These are phyloP conservation scores for Catunica adiposa DNA, from an alignment of 2,329 filamentous ascomycete species.

Conservation along the genomic window DNA sequence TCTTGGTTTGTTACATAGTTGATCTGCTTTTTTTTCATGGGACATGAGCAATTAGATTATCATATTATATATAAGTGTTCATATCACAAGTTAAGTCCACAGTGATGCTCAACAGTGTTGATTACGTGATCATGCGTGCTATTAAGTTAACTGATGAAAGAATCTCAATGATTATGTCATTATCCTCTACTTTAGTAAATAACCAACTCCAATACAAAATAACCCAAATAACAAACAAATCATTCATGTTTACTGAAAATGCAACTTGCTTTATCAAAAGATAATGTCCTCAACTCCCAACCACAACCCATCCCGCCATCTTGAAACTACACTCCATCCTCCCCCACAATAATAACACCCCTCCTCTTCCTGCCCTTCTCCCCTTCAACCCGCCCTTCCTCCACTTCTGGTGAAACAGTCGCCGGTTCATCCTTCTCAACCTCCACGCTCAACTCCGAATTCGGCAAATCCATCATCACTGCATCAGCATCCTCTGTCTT, in stretches of 20 bases:
- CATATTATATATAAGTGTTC: not conserved
- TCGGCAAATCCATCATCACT: slow-evolving; percentile 5
- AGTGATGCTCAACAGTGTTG: no score
- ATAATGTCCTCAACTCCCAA: not conserved
- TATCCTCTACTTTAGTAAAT: no score
- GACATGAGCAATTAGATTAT: not conserved
- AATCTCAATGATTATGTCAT: no score
- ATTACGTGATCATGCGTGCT: no score
- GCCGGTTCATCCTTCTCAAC: slow-evolving; percentile 4
- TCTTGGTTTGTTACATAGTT: no score
- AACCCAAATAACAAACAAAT: no score
- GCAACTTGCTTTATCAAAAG: not conserved
- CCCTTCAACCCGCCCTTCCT: not conserved
- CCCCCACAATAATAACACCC: not conserved
- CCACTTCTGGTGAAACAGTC: slow-evolving; percentile 4
- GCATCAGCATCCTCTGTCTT: not conserved
- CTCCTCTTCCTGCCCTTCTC: not conserved
- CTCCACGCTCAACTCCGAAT: slow-evolving; percentile 4
- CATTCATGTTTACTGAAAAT: no score
- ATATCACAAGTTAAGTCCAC: no score
- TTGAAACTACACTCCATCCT: not conserved
- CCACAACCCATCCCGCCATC: not conserved
- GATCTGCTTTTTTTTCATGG: not conserved
- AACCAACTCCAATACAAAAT: no score
- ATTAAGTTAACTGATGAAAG: no score